Conservation (phyloP, 768 basidiomycete genomes). For the Podaxis carcinomalis region DNA sequence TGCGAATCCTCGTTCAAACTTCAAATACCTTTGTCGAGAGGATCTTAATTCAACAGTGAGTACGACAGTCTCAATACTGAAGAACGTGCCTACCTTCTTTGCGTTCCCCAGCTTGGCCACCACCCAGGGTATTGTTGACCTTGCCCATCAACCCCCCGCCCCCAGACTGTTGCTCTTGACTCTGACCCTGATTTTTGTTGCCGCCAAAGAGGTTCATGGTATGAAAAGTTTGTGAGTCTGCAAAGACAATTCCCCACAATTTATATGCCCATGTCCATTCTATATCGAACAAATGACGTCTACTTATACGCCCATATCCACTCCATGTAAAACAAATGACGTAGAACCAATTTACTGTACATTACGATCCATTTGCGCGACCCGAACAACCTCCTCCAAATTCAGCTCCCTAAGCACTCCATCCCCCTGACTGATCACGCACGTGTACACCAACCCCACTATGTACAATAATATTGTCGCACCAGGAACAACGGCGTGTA, state of each 20-base stretch:
- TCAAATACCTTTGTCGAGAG: constrained; percentile 30
- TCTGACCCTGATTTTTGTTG: constrained; percentile 7
- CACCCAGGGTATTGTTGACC: constrained; percentile 25
- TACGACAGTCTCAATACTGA: not conserved
- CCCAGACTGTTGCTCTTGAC: not conserved
- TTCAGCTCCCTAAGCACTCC: not conserved
- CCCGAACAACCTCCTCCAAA: constrained; percentile 2
- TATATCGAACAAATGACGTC: not conserved
- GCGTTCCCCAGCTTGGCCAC: constrained; percentile 27
- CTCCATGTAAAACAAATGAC: not conserved
- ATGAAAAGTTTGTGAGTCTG: not conserved
- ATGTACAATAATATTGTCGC: constrained; percentile 13
- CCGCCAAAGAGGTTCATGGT: constrained; percentile 19
- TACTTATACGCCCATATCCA: not conserved
- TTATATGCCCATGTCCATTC: not conserved
- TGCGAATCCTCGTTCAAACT: not conserved
- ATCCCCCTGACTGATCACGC: not conserved
- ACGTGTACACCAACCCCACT: constrained; percentile 4
- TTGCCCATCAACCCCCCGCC: constrained; percentile 27
- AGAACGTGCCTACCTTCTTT: constrained; percentile 28
- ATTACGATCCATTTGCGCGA: constrained; percentile 6
- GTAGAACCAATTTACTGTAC: not conserved
- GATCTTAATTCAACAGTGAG: constrained; percentile 16
- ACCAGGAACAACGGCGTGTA: constrained; percentile 15
- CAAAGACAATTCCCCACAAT: not conserved